phyloP scores from a whole-genome alignment of 805 yeast genomes.

The Saccharomycopsis lassenensis region DNA sequence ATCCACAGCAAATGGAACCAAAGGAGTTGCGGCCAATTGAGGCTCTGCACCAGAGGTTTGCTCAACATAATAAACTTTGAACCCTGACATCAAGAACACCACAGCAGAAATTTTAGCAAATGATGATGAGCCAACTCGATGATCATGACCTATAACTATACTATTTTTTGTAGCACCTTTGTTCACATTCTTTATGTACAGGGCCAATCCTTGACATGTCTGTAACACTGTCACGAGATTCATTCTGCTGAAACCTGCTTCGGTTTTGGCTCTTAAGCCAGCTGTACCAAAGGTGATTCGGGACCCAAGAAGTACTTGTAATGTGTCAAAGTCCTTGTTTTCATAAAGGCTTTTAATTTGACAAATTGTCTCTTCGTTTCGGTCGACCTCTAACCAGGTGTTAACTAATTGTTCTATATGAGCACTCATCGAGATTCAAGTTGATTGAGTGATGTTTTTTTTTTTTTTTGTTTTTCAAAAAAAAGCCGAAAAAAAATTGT shows the following conservation, averaged over 20 bases:
- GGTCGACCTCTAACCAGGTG: slow-evolving; percentile 31
- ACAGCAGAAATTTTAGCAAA: slow-evolving; percentile 75
- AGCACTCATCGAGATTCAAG: no score
- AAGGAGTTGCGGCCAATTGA: slow-evolving; percentile 63
- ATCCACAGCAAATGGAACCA: slow-evolving; percentile 83
- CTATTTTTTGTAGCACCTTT: slow-evolving; percentile 17
- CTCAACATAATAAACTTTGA: slow-evolving; percentile 49
- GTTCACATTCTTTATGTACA: slow-evolving; percentile 27
- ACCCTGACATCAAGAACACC: slow-evolving; percentile 58
- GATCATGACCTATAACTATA: slow-evolving; percentile 86
- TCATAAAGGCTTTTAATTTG: slow-evolving; percentile 1
- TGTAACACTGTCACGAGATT: slow-evolving; percentile 82
- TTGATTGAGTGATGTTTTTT: no score
- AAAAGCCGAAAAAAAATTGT: no score
- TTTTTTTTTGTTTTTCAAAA: no score
- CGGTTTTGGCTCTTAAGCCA: slow-evolving; percentile 81
- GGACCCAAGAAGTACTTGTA: slow-evolving; percentile 22
- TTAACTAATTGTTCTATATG: slow-evolving; percentile 22
- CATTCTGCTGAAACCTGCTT: slow-evolving; percentile 83
- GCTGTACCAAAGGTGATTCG: slow-evolving; percentile 88
- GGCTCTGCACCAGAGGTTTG: slow-evolving; percentile 20
- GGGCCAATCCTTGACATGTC: slow-evolving; percentile 75
- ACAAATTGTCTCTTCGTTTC: slow-evolving; percentile 6
- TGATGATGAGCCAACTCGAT: slow-evolving; percentile 65
- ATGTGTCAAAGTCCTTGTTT: neutral